Evolutionary conservation across 2,329 filamentous ascomycete genomes (phyloP), one percentile per base, ranked within the genome.

Genomic region (Fusarium sp.): DNA sequence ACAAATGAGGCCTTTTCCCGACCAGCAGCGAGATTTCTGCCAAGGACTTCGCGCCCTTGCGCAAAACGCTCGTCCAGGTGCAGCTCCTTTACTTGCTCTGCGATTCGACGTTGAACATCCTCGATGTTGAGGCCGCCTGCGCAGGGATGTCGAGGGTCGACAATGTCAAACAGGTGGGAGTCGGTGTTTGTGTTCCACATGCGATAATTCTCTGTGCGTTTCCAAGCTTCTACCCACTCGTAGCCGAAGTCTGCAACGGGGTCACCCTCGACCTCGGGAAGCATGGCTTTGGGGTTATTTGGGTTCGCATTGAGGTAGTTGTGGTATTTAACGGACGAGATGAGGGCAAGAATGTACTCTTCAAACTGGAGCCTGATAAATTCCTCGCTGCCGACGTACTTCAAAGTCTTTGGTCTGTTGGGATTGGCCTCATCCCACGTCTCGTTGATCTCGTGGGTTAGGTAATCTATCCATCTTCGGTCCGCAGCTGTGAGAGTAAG

Each of bases 341-440:
- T 88, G 67, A 99, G 86, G 0, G 94, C 93, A 25, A 98, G 87
- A 8, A 99, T 87, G 77, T 99, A 99, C 76, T 98, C 94, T 81
- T 99, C 96, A 69, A 99, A 99, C 76, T 98, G 95, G 42, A 98
- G 88, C 30, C 96, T 90, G 74, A 99, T 99, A 76, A 98, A 98
- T 78, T 98, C 96, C 81, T 99, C 96, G 68, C 94, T 98, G 30
- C 96, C 96, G 40, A 94, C 90, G 76, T 98, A 99, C 30, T 94
- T 94, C 84, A 98, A 91, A 4, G 94, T 97, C 76, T 94, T 98
- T n/a, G 96, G 96, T 49, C 93, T 87, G 67, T 90, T 89, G 0
- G 96, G 96, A 76, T 98, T 95, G 7, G 90, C 84, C 44, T 97
- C 94, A 77, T 99, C 96, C 96, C 96, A 99, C 0, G 96, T 98